Evolutionary conservation across 805 yeast genomes (phyloP), one percentile per base, ranked within the genome.

Genomic region (Pichia ethanolica): DNA sequence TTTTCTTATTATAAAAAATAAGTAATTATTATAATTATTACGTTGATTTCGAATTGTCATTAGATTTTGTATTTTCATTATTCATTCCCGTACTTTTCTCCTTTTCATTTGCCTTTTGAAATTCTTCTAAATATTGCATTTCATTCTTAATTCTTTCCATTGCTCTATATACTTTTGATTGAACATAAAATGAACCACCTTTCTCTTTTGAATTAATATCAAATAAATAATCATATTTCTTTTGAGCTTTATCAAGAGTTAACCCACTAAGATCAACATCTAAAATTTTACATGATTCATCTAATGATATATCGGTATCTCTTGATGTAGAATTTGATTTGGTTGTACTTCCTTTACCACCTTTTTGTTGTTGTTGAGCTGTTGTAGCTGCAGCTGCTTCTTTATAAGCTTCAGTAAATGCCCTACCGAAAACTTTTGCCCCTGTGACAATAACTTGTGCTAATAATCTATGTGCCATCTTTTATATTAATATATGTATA

Each of bases 311-410:
- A 36, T 96, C 98, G 26, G 85, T 83, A 35, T 74, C 76, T 53
- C 88, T 81, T 33, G 78, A 71, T 47, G 78, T 75, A 5, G 77
- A 48, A 12, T 63, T 57, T 25, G 71, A 67, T 28, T 50, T 70
- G n/a, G 73, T 67, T 7, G 81, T 40, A 20, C 48, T 50, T 8
- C 49, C 55, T 12, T 54, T 54, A 1, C 55, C 45, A 5, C 50
- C 58, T 5, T 51, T 47, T 13, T 57, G 49, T 25, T 85, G 73
- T 47, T 60, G 61, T 57, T 80, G 80, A 32, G 87, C 78, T 2
- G 91, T 89, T n/a, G 95, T 82, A 48, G 90, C 90, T 46, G 91
- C 87, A 14, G 98, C 97, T 2, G 96, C 95, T 70, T 93, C 98
- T 61, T 83, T 86, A 74, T 91, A 93, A 0, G 99, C 98, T 66